Evolutionary conservation across 2,329 filamentous ascomycete genomes (phyloP), one percentile per base, ranked within the genome.

Genomic region (Verticillium klebahnii): DNA sequence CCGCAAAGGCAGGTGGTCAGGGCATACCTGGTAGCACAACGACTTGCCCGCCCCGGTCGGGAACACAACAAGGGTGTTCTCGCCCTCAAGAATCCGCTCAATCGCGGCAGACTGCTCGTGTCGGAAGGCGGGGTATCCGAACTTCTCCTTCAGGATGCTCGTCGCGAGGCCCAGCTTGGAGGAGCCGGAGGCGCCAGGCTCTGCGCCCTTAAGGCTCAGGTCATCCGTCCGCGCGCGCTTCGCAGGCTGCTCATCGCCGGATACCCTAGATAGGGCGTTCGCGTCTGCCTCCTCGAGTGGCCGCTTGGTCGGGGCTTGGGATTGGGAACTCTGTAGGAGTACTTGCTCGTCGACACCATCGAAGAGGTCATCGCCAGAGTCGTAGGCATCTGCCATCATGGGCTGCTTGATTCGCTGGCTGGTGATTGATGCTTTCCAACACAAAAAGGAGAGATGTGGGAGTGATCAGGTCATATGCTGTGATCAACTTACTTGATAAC

Each of bases 11-110:
- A 25, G n/a, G 5, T 14, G 25, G 25, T 12, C 4, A 25, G 1
- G n/a, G 58, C 69, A 55, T 23, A 79, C 79, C 70, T 81, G 80
- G 56, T 81, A 82, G 60, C 80, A 82, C 5, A 82, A 71, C 0
- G 79, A 81, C 64, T 82, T 82, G n/a, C 80, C 80, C 15, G 78
- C 80, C 1, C 79, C 79, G 0, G 80, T 82, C 3, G 80, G 80
- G 60, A 82, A 82, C 23, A 82, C 67, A 5, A 77, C 77, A 0
- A 82, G 72, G 0, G 74, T 67, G 61, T 77, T 82, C 12, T 79
- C 66, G 0, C 77, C 78, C 7, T 58, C 60, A 2, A 82, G 67
- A 9, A 77, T 69, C 2, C 71, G 64, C 7, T 66, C 60, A 31
- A 82, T 81, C 15, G 77, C 78, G 0, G 68, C 73, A 32, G 77